Evolutionary conservation across 2,329 filamentous ascomycete genomes (phyloP), one percentile per base, ranked within the genome.

Genomic region (Sporothrix sp.): DNA sequence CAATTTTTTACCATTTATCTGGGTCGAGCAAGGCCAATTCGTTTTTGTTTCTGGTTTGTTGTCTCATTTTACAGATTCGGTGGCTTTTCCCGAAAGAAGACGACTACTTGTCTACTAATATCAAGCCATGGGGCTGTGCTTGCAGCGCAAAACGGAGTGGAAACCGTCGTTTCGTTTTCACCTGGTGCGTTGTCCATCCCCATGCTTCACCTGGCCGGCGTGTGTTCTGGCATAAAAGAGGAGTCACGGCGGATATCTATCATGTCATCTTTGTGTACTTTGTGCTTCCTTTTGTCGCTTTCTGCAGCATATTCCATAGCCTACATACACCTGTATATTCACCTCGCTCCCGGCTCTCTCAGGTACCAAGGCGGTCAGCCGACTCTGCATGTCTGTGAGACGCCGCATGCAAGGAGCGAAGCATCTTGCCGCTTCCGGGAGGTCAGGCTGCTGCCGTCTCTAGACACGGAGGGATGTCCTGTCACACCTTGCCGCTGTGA

Each of bases 221-320:
- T 20, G 16, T 44, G 43, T 36, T 14, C 30, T 33, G 30, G 43
- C 43, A 45, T 45, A n/a, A 45, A 44, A 35, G 20, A 45, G 43
- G 43, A 45, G 43, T 45, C 43, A 27, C 43, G 30, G 43, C 21
- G n/a, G n/a, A 20, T 14, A 36, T 21, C 23, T 20, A 45, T 35
- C 33, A 18, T 45, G 20, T 45, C 20, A 30, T 36, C 30, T 30
- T 36, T 30, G 18, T 27, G 25, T 35, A 21, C 38, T 18, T 45
- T 23, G 4, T 25, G 16, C 2, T 32, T 4, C 16, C 5, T 18
- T 21, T 18, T 16, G 14, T 18, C 13, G 23, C 14, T 35, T 7
- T 45, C 33, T 14, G 30, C 18, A 45, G 43, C 43, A 45, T 45
- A 45, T 45, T 33, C 30, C 30, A 45, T 45, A 45, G 43, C 43